These are phyloP conservation scores for Cordyceps cicadae DNA, from an alignment of 2,329 filamentous ascomycete species.

Conservation along the genomic window DNA sequence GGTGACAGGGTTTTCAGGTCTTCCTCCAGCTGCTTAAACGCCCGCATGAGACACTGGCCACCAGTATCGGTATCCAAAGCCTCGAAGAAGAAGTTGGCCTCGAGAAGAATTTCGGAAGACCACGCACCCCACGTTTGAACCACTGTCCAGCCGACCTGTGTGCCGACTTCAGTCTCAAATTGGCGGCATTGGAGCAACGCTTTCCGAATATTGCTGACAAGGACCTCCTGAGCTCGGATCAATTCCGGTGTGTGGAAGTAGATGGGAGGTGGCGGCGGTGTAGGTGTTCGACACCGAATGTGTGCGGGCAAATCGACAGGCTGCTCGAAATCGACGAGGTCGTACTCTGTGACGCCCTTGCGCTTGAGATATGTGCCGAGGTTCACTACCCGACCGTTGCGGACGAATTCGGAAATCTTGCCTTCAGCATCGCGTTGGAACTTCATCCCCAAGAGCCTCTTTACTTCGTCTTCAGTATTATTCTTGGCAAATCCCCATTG, in stretches of 20 bases:
- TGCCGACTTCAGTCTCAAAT: slow-evolving; percentile 30
- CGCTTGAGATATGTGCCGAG: slow-evolving; percentile 44
- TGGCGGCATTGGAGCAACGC: slow-evolving; percentile 38
- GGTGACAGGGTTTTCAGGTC: slow-evolving; percentile 36
- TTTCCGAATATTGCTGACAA: slow-evolving; percentile 36
- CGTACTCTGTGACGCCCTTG: slow-evolving; percentile 45
- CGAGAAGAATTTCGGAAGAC: slow-evolving; percentile 35
- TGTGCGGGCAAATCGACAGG: slow-evolving; percentile 35
- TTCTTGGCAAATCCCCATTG: slow-evolving; percentile 49
- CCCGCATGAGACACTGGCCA: slow-evolving; percentile 32
- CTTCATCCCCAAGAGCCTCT: slow-evolving; percentile 41
- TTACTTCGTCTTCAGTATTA: slow-evolving; percentile 45
- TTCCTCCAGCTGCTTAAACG: slow-evolving; percentile 34
- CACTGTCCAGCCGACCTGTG: slow-evolving; percentile 31
- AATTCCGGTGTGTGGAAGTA: slow-evolving; percentile 35
- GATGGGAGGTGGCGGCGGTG: slow-evolving; percentile 33
- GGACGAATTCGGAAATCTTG: slow-evolving; percentile 44
- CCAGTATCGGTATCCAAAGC: slow-evolving; percentile 31
- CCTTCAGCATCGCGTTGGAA: slow-evolving; percentile 45
- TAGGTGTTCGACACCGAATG: slow-evolving; percentile 37
- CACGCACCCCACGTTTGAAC: slow-evolving; percentile 36
- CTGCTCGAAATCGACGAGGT: slow-evolving; percentile 38
- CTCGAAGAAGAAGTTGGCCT: slow-evolving; percentile 36
- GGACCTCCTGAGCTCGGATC: slow-evolving; percentile 34
- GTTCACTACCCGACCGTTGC: slow-evolving; percentile 44